Percentiles rank a stretch among this genome's conserved stretches.
phyloP scores from a whole-genome alignment of 495 filamentous ascomycete genomes.

The Usnea hakonensis region DNA sequence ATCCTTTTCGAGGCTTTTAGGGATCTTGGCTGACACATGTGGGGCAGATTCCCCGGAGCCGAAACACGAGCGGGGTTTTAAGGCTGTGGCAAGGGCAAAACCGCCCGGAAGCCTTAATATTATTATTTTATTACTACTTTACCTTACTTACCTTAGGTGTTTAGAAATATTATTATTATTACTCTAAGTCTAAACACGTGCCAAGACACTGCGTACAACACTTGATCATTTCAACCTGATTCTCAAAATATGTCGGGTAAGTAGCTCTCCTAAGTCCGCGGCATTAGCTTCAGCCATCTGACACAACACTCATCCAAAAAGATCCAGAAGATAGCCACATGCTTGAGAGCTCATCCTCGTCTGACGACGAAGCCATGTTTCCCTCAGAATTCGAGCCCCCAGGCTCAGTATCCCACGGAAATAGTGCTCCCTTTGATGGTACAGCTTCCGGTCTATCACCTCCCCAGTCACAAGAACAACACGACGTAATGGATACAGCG shows the following conservation, averaged over 20 bases:
- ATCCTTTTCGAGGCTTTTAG: background rate
- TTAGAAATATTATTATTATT: background rate
- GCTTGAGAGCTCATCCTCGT: constrained; percentile 45
- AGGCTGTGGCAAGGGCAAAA: background rate
- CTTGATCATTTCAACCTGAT: background rate
- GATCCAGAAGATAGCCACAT: constrained; percentile 52
- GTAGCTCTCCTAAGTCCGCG: background rate
- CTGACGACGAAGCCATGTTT: constrained; percentile 28
- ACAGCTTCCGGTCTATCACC: constrained; percentile 49
- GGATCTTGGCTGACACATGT: background rate
- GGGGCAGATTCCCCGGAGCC: background rate
- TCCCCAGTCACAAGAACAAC: constrained; percentile 17
- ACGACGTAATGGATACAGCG: constrained; percentile 12
- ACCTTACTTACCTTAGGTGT: no score
- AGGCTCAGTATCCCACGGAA: constrained; percentile 32
- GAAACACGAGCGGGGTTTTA: background rate
- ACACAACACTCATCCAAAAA: background rate
- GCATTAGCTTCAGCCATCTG: background rate
- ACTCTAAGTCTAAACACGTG: background rate
- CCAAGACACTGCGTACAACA: no score
- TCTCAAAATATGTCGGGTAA: constrained; percentile 13
- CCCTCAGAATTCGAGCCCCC: constrained; percentile 25
- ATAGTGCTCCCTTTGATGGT: background rate
- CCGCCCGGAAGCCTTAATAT: no score
- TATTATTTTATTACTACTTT: no score